Evolutionary conservation across 306 rosid species (phyloP), one percentile per base, ranked within the genome.

Genomic region (Pyrus bretschneideri): DNA sequence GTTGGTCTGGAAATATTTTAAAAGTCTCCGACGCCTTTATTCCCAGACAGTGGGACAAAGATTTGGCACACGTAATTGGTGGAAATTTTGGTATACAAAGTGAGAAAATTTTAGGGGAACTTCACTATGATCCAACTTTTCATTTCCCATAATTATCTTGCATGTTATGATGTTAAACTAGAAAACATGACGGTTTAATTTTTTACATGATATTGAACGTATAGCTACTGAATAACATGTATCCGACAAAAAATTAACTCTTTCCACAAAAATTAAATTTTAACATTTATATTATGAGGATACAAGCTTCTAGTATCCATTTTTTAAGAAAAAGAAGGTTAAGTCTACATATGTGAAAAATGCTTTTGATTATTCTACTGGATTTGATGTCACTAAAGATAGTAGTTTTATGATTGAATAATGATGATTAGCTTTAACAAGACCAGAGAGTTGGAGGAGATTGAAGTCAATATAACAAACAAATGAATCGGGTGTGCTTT

Each of bases 401-500:
- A n/a, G 30, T 14, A 14, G 67, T 35, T 35, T 6, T 22, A 2
- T 21, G 21, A 9, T 35, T 66, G 51, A 66, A 35, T 21, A 66
- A 38, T 8, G 66, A 25, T 52, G 52, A 14, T 27, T 65, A 40
- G 70, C 63, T 58, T 58, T 4, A 68, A 45, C 38, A 76, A 22
- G 31, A 60, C 61, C 69, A 40, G 30, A 49, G 38, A 79, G 35
- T 35, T n/a, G 57, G 35, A 60, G 11, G 70, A 69, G 40, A 35
- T 9, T 35, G 40, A 35, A 6, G 73, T 57, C 58, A 46, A 46
- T 44, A 6, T 17, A 55, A 67, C 64, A 18, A 69, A 70, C 35
- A 35, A 73, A 44, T 15, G 58, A 77, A 63, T 78, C 80, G 5
- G 86, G 78, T 82, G 57, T n/a, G 76, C 81, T 79, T 85, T 87